These are phyloP conservation scores for Microdochium nivale DNA, from an alignment of 2,329 filamentous ascomycete genomes.

Conservation along the genomic window DNA sequence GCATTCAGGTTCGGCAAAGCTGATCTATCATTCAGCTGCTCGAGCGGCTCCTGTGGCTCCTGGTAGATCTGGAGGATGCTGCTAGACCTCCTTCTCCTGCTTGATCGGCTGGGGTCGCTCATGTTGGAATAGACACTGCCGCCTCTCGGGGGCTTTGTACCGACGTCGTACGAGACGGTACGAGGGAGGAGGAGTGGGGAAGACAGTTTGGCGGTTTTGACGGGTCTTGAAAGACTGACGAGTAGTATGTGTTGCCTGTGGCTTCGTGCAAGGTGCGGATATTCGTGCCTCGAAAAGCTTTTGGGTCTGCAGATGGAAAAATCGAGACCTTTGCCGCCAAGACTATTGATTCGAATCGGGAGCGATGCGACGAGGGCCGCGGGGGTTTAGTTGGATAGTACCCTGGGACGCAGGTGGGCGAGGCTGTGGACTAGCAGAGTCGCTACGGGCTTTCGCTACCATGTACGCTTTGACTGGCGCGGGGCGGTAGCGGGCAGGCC, in stretches of 20 bases:
- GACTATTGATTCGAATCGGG: too few relatives aligned
- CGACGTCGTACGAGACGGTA: slow-evolving; percentile 85
- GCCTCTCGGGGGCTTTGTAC: slow-evolving; percentile 59
- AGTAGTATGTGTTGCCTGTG: background rate
- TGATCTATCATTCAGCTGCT: slow-evolving; percentile 95
- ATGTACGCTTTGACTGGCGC: too few relatives aligned
- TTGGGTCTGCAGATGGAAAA: too few relatives aligned
- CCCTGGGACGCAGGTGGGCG: too few relatives aligned
- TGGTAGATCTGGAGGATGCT: slow-evolving; percentile 90
- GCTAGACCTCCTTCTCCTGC: slow-evolving; percentile 87
- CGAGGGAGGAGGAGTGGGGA: slow-evolving; percentile 78
- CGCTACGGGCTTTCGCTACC: too few relatives aligned
- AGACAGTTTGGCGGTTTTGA: slow-evolving; percentile 93
- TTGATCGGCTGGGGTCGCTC: slow-evolving; percentile 52
- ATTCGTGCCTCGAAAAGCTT: background rate
- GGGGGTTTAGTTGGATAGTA: too few relatives aligned
- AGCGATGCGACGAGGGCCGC: too few relatives aligned
- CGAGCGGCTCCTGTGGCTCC: slow-evolving; percentile 90
- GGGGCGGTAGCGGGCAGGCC: too few relatives aligned
- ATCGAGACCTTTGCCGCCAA: too few relatives aligned
- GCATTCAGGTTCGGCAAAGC: slow-evolving; percentile 92
- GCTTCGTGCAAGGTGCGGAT: background rate
- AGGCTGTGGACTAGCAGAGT: too few relatives aligned
- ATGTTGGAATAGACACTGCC: slow-evolving; percentile 48
- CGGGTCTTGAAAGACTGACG: slow-evolving; percentile 7